Percentiles rank a stretch among this genome's conserved stretches.
phyloP scores from a whole-genome alignment of 768 basidiomycete species.

The Naganishia antarctica region DNA sequence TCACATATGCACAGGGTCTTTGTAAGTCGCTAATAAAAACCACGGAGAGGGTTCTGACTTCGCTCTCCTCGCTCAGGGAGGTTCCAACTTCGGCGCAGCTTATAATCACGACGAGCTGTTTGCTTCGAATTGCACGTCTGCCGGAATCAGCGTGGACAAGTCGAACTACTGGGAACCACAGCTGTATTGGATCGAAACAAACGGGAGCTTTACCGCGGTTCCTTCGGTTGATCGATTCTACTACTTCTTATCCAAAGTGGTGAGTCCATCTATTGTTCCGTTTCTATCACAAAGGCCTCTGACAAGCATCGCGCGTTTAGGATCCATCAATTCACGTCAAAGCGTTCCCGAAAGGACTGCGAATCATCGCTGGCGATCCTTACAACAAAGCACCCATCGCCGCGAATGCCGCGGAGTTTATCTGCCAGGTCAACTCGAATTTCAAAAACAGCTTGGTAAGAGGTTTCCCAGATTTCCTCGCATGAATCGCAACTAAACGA shows the following conservation, averaged over 20 bases:
- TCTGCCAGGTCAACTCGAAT: slow-evolving; percentile 18
- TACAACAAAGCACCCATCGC: slow-evolving; percentile 30
- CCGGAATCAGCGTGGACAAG: slow-evolving; percentile 39
- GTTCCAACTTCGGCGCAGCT: slow-evolving; percentile 36
- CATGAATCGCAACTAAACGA: too few species aligned
- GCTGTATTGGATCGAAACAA: slow-evolving; percentile 21
- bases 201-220: slow-evolving; percentile 25
- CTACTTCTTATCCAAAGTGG: slow-evolving; percentile 40
- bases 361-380: slow-evolving; percentile 43
- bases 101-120: slow-evolving; percentile 38
- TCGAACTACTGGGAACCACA: slow-evolving; percentile 34
- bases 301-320: background rate
- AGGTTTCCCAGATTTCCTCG: too few species aligned
- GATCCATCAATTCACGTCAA: slow-evolving; percentile 33
- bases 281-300: background rate
- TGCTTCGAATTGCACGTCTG: slow-evolving; percentile 35
- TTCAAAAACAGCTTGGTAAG: too few species aligned
- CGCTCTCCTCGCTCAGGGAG: slow-evolving; percentile 15
- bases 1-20: slow-evolving; percentile 46
- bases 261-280: background rate
- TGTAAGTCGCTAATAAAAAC: slow-evolving; percentile 19
- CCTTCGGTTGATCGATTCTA: slow-evolving; percentile 37
- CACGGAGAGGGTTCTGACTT: background rate
- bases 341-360: slow-evolving; percentile 44
- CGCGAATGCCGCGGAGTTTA: slow-evolving; percentile 9